Percentiles rank a stretch among this genome's conserved stretches.
These are phyloP conservation scores for Tuber indicum DNA, from an alignment of 495 filamentous ascomycete genomes.

Conservation along the genomic window DNA sequence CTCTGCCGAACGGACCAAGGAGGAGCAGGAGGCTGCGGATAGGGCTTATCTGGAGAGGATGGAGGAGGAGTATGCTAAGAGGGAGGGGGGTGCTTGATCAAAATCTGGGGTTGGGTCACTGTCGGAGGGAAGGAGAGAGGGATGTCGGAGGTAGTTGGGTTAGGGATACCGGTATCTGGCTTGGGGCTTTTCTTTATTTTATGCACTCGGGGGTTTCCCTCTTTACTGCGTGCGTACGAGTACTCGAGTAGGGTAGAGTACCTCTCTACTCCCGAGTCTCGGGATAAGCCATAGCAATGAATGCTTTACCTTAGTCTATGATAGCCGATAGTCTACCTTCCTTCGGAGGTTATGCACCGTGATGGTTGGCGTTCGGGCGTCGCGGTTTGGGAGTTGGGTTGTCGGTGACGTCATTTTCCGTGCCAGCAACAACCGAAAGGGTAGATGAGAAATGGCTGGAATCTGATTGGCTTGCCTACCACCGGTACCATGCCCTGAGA, in stretches of 20 bases:
- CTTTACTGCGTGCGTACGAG: neutral
- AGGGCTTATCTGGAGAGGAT: constrained; percentile 63
- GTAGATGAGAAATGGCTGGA: neutral
- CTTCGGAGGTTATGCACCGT: neutral
- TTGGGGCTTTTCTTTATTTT: neutral
- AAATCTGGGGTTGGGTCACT: neutral
- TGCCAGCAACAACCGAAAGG: neutral
- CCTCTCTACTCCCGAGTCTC: neutral
- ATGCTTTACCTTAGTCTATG: neutral
- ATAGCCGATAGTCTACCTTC: neutral
- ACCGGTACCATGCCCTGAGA: neutral
- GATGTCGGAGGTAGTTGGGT: neutral
- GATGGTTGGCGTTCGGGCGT: neutral
- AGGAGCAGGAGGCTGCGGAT: constrained; percentile 51
- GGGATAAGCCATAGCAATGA: neutral
- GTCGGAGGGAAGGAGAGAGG: neutral
- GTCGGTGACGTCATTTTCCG: neutral
- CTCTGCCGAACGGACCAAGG: constrained; percentile 17
- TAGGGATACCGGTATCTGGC: neutral
- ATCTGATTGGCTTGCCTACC: neutral
- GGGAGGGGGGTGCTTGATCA: constrained; percentile 59
- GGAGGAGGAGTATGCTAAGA: constrained; percentile 72
- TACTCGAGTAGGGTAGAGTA: too few species aligned
- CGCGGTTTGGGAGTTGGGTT: neutral
- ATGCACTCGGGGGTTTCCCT: neutral